A percentile compares a stretch with the other conserved stretches of the same genome.
Evolutionary conservation across 2,329 filamentous ascomycete species (phyloP).

Genomic region (Colletotrichum shisoi): DNA sequence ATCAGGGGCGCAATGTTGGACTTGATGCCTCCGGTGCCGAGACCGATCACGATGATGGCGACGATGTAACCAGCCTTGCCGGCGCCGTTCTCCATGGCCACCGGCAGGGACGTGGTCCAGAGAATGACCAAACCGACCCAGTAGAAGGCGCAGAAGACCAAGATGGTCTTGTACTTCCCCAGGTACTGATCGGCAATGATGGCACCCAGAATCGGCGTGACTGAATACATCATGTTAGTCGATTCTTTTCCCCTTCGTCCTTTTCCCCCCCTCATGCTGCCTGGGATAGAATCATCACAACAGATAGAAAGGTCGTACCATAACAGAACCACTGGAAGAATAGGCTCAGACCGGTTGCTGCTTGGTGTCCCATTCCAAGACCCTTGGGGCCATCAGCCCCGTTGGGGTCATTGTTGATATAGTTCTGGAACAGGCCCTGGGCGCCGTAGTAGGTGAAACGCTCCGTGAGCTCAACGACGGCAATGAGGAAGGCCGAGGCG

Average conservation of each 20-base stretch:
- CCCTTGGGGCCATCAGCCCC: slow-evolving; percentile 57
- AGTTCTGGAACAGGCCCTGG: slow-evolving; percentile 65
- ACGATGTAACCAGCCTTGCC: slow-evolving; percentile 61
- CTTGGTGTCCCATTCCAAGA: slow-evolving; percentile 62
- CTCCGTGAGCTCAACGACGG: slow-evolving; percentile 63
- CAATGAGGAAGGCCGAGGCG: slow-evolving; percentile 63
- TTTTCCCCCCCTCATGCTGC: not conserved
- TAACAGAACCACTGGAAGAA: slow-evolving; percentile 64
- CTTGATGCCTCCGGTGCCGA: slow-evolving; percentile 75
- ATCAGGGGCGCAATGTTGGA: slow-evolving; percentile 67
- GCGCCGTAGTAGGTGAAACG: slow-evolving; percentile 67
- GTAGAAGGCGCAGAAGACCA: slow-evolving; percentile 65
- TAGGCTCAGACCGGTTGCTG: slow-evolving; percentile 62
- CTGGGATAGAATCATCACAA: too few relatives aligned
- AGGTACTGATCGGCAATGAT: slow-evolving; percentile 66
- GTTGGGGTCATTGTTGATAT: slow-evolving; percentile 52
- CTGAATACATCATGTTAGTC: slow-evolving; percentile 36
- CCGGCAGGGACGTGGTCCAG: slow-evolving; percentile 58
- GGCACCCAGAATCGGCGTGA: slow-evolving; percentile 58
- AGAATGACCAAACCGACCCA: slow-evolving; percentile 64
- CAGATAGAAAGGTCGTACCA: slow-evolving; percentile 40
- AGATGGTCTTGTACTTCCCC: slow-evolving; percentile 69
- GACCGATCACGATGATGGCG: slow-evolving; percentile 68
- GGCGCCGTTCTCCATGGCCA: slow-evolving; percentile 49
- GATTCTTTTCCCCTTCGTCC: too few relatives aligned